Evolutionary conservation across 1,139 yeast species (phyloP).

Genomic region (Hyphopichia khmerensis): DNA sequence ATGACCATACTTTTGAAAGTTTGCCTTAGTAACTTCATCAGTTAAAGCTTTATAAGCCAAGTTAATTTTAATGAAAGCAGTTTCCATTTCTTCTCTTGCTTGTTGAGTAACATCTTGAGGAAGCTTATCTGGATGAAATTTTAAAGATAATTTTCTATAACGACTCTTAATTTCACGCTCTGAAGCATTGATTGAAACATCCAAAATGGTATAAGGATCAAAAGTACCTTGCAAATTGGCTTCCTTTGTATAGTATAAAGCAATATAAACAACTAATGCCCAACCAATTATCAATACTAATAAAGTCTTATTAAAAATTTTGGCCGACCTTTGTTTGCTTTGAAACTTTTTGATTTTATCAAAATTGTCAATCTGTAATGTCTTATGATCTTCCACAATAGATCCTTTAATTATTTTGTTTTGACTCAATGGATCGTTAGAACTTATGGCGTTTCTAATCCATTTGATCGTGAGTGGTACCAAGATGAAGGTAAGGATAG

Average conservation of each 20-base stretch:
- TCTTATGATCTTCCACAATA: slow-evolving; percentile 25
- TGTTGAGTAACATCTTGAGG: slow-evolving; percentile 64
- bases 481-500: slow-evolving; percentile 60
- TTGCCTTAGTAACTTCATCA: slow-evolving; percentile 81
- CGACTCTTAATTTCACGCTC: slow-evolving; percentile 80
- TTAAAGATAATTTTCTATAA: slow-evolving; percentile 82
- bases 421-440: slow-evolving; percentile 20
- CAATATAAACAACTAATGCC: slow-evolving; percentile 54
- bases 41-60: slow-evolving; percentile 95
- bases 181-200: slow-evolving; percentile 62
- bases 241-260: slow-evolving; percentile 47
- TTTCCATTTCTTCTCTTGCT: slow-evolving; percentile 62
- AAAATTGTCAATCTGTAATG: slow-evolving; percentile 41
- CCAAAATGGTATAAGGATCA: slow-evolving; percentile 90
- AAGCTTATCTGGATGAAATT: slow-evolving; percentile 92
- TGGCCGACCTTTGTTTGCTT: slow-evolving; percentile 33
- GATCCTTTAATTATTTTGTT: slow-evolving; percentile 33
- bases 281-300: slow-evolving; percentile 63
- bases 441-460: slow-evolving; percentile 23
- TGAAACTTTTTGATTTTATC: slow-evolving; percentile 43
- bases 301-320: slow-evolving; percentile 45
- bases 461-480: slow-evolving; percentile 67
- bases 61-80: slow-evolving; percentile 75
- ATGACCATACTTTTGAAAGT: slow-evolving; percentile 85
- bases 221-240: slow-evolving; percentile 52